Conservation (phyloP, 2,329 filamentous ascomycete genomes). For the Stagonosporopsis vannaccii region DNA sequence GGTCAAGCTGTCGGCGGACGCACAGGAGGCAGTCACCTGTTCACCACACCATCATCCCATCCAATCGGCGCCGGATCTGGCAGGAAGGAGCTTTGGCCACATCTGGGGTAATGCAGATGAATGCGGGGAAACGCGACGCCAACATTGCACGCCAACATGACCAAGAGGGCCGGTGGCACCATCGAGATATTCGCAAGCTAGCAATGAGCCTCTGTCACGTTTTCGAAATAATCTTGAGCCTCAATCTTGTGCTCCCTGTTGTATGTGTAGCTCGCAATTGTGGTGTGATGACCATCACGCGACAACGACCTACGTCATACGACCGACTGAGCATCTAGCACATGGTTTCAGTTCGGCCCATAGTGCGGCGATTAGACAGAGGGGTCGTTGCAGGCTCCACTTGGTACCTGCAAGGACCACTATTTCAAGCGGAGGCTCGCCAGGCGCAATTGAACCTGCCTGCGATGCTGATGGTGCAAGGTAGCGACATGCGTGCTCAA, state of each 20-base stretch:
- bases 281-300: constrained; percentile 43
- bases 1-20: constrained; percentile 34
- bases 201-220: constrained; percentile 29
- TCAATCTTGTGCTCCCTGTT: constrained; percentile 6
- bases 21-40: constrained; percentile 46
- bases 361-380: constrained; percentile 17
- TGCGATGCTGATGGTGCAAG: constrained; percentile 14
- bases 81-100: constrained; percentile 22
- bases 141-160: constrained; percentile 18
- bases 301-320: constrained; percentile 42
- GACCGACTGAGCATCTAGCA: constrained; percentile 26
- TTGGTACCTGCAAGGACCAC: constrained; percentile 26
- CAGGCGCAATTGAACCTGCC: constrained; percentile 14
- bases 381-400: constrained; percentile 23
- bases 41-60: constrained; percentile 42
- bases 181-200: constrained; percentile 18
- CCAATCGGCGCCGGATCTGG: constrained; percentile 33
- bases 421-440: constrained; percentile 9
- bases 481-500: constrained; percentile 14
- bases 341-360: constrained; percentile 31
- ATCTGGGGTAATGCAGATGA: constrained; percentile 22
- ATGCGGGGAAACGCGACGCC: constrained; percentile 25
- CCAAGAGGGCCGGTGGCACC: constrained; percentile 3
- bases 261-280: constrained; percentile 17
- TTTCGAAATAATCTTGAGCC: constrained; percentile 4